These are phyloP conservation scores for Erigeron canadensis DNA, from an alignment of 129 eudicot species.

Conservation along the genomic window DNA sequence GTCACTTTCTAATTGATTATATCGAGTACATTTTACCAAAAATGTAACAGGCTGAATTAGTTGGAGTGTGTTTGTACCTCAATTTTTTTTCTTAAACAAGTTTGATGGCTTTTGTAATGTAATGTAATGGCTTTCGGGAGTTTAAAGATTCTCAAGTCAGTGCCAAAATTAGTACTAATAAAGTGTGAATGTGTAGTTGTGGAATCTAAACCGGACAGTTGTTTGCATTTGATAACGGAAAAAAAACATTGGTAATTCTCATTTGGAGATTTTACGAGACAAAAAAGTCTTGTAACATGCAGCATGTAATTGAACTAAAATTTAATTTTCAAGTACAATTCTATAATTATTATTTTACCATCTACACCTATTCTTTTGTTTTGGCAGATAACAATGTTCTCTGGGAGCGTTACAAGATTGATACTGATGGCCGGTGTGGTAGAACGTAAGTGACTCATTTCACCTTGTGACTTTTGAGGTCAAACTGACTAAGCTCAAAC, in stretches of 20 bases:
- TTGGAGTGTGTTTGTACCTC: too few relatives aligned
- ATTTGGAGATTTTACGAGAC: background rate
- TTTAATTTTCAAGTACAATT: background rate
- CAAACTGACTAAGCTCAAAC: background rate
- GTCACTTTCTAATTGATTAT: too few relatives aligned
- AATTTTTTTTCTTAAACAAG: background rate
- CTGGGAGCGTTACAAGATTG: conserved; percentile 75
- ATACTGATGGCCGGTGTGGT: conserved; percentile 67
- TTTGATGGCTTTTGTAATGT: background rate
- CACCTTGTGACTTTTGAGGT: conserved; percentile 6
- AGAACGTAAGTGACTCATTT: conserved; percentile 56
- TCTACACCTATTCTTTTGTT: conserved; percentile 18
- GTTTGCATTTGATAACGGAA: background rate
- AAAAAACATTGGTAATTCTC: background rate
- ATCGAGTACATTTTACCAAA: too few relatives aligned
- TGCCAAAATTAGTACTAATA: background rate
- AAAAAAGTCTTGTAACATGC: background rate
- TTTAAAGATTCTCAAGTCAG: background rate
- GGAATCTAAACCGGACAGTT: background rate
- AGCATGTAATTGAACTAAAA: background rate
- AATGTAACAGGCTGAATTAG: too few relatives aligned
- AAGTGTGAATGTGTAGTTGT: background rate
- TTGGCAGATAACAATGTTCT: conserved; percentile 64
- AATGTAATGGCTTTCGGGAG: background rate
- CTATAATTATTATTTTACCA: background rate